Conservation (phyloP, 2,329 filamentous ascomycete species). For the Cryoendolithus antarcticus region DNA sequence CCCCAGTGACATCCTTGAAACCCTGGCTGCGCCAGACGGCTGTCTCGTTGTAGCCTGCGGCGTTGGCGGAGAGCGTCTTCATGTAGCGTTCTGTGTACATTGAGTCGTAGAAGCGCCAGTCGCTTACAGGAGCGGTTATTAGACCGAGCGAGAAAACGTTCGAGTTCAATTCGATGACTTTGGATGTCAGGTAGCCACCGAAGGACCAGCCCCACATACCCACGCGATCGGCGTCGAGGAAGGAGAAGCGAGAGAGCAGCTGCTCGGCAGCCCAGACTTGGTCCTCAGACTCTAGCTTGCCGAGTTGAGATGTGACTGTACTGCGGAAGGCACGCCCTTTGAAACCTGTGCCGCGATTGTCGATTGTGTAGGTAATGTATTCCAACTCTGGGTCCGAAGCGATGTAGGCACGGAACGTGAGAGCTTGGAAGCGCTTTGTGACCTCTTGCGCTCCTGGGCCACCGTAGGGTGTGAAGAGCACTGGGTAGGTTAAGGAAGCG, state of each 20-base stretch:
- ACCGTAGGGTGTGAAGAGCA: conserved; percentile 56
- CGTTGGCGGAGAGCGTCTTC: conserved; percentile 48
- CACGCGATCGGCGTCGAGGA: conserved; percentile 46
- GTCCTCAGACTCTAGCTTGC: conserved; percentile 51
- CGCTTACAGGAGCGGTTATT: conserved; percentile 53
- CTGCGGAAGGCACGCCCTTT: conserved; percentile 54
- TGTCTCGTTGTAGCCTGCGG: conserved; percentile 47
- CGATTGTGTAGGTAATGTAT: conserved; percentile 54
- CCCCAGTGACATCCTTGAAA: conserved; percentile 50
- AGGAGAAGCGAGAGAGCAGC: conserved; percentile 38
- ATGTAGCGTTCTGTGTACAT: conserved; percentile 65
- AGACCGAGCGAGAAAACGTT: conserved; percentile 50
- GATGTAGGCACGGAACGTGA: conserved; percentile 52
- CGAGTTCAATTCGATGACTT: conserved; percentile 51
- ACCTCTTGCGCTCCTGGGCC: conserved; percentile 54
- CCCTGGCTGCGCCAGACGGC: conserved; percentile 47
- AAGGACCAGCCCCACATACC: conserved; percentile 60
- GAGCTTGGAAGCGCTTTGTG: conserved; percentile 41
- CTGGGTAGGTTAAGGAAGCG: conserved; percentile 49
- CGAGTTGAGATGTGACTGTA: conserved; percentile 46
- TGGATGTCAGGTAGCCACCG: conserved; percentile 54
- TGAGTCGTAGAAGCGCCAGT: conserved; percentile 60
- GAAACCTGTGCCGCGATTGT: conserved; percentile 55
- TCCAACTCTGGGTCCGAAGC: conserved; percentile 55
- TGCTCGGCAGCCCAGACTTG: conserved; percentile 55